Percentiles rank a stretch among this genome's conserved stretches.
These are phyloP conservation scores for Quercus aquifolioides DNA, from an alignment of 306 rosid genomes.

Conservation along the genomic window DNA sequence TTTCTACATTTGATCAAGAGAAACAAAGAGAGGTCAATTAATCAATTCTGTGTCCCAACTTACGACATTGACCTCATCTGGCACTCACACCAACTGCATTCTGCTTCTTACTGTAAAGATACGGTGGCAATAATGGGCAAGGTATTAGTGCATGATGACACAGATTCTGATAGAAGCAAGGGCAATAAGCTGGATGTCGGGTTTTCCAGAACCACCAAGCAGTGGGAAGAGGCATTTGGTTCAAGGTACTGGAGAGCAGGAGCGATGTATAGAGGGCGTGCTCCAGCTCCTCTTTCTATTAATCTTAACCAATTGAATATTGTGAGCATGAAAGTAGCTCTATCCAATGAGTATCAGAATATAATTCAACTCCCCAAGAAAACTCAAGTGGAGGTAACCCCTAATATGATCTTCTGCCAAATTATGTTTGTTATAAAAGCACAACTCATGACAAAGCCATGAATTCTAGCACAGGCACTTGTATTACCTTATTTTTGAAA, in stretches of 20 bases:
- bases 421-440: background rate
- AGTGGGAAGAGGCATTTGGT: conserved; percentile 51
- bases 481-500: background rate
- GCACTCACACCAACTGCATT: conserved; percentile 48
- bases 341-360: conserved; percentile 10
- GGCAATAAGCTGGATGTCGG: conserved; percentile 41
- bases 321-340: background rate
- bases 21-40: conserved; percentile 29
- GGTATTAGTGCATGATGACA: conserved; percentile 39
- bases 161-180: conserved; percentile 32
- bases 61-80: conserved; percentile 48
- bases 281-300: conserved; percentile 30
- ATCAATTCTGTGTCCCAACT: conserved; percentile 39
- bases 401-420: background rate
- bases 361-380: conserved; percentile 34
- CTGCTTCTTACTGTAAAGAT: conserved; percentile 39
- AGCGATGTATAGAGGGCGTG: conserved; percentile 34
- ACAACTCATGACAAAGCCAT: background rate
- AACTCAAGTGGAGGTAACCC: conserved; percentile 35
- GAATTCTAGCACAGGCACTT: background rate
- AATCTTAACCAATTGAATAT: conserved; percentile 9
- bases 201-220: conserved; percentile 39
- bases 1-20: conserved; percentile 44
- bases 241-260: conserved; percentile 47
- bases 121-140: conserved; percentile 23